Conservation (phyloP, 106 monocot genomes). For the Dendrobium nobile region DNA sequence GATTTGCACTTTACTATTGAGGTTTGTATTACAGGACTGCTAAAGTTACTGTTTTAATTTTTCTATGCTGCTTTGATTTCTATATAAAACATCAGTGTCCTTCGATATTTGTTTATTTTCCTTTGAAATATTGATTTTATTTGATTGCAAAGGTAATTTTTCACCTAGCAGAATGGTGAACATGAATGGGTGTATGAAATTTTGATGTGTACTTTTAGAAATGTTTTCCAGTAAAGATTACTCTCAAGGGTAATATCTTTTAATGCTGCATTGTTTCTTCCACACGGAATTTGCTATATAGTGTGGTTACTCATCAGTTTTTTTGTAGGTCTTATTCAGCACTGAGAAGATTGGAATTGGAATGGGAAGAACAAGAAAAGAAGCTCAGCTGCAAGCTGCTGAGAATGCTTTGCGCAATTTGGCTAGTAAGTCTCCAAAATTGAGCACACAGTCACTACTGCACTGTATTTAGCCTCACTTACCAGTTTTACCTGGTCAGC, state of each 20-base stretch:
- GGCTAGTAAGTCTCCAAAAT: conserved; percentile 34
- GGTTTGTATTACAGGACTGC: conserved; percentile 23
- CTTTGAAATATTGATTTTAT: neutral
- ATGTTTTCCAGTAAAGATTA: neutral
- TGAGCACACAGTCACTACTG: neutral
- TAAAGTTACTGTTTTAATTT: neutral
- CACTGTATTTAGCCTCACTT: neutral
- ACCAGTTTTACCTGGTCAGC: too few species aligned
- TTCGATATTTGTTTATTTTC: neutral
- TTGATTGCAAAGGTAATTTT: neutral
- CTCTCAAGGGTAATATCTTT: neutral
- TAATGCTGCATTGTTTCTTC: neutral
- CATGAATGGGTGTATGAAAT: neutral
- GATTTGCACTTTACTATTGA: conserved; percentile 54
- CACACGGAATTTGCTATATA: neutral
- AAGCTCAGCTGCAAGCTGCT: conserved; percentile 84
- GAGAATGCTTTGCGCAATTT: conserved; percentile 69
- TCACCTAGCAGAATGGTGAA: neutral
- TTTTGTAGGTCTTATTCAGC: conserved; percentile 48
- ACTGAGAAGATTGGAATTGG: conserved; percentile 81
- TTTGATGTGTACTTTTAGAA: neutral
- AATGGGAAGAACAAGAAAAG: conserved; percentile 73
- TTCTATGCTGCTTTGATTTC: neutral
- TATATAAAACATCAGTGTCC: neutral
- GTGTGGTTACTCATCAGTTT: neutral